Base-by-base conservation (phyloP, 2,329 filamentous ascomycete species). In the Penicillium sp. region DNA sequence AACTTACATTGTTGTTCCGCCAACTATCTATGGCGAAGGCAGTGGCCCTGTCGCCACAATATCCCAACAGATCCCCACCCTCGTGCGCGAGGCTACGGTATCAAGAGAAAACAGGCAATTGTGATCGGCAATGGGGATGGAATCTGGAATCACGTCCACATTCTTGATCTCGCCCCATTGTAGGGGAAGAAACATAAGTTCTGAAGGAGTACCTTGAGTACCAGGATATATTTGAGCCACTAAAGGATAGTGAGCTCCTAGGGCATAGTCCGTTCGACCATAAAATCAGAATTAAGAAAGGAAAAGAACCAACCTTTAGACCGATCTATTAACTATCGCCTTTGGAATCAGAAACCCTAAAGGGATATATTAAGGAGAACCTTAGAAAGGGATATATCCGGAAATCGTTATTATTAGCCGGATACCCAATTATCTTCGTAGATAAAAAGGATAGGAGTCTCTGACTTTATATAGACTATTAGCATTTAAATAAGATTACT, bases 301-400 rank as follows among this genome's bases (percentile, higher is more conserved):
- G 10, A 2, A 34, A 34, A 15, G 13, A 45, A 24, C 20, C 18
- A 32, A 45, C n/a, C 7, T 45, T 45, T 34, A 32, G 8, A 34
- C 13, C 9, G 12, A 45, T 45, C 13, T 45, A 45, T 17, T 34
- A 45, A 9, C 8, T 45, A 23, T 45, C 34, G n/a, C 3, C 8
- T 2, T 13, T 33, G 9, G 20, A 45, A 27, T 41, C 27, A 48
- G 32, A 23, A 40, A 45, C 13, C 15, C 15, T 50, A 37, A 43
- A 47, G 23, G 27, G 24, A 47, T 37, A 45, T 41, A 47, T 51
- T 45, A 48, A 46, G 21, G 29, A 46, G 29, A 45, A 27, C n/a
- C 27, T 54, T 18, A 54, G 26, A 36, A 52, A 49, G 8, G 12
- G 7, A 37, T 30, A 34, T 26, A 45, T 45, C 21, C 12, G 17